Percentiles rank a stretch among this genome's conserved stretches.
phyloP scores from a whole-genome alignment of 2,329 filamentous ascomycete genomes.

The Diaporthe sp. region DNA sequence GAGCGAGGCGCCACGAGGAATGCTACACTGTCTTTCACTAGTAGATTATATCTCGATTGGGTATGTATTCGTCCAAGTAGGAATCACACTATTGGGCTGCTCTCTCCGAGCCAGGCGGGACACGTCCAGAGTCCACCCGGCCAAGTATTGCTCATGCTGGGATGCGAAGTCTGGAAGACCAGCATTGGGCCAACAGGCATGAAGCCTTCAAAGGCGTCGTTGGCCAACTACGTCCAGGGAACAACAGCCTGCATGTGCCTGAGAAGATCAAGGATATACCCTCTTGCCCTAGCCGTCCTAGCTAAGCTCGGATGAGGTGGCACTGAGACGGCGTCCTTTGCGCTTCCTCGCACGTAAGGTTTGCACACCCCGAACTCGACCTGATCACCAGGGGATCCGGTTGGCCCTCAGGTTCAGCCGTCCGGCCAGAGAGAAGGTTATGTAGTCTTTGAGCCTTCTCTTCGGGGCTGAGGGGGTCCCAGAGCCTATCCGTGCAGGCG shows the following conservation, averaged over 20 bases:
- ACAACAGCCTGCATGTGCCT: neutral
- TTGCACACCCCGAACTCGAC: neutral
- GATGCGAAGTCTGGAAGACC: neutral
- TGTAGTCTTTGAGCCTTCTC: neutral
- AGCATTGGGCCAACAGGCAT: neutral
- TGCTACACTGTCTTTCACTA: neutral
- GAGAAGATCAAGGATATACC: conserved; percentile 11
- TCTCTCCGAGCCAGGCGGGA: neutral
- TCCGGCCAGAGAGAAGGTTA: conserved; percentile 1
- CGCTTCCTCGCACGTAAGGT: neutral
- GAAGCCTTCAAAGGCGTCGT: neutral
- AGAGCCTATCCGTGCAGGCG: conserved; percentile 5
- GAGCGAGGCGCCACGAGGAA: neutral
- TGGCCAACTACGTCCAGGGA: neutral
- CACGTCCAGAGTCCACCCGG: neutral
- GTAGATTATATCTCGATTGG: neutral
- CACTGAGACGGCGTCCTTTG: neutral
- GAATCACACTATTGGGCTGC: neutral
- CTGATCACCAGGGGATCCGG: neutral
- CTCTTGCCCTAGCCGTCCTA: neutral
- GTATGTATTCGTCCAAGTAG: neutral
- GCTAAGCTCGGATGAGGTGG: neutral
- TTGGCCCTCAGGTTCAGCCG: neutral
- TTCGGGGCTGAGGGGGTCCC: neutral
- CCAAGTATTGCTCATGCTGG: neutral